Conservation (phyloP, 768 basidiomycete genomes). For the Russula griseocarnosa region DNA sequence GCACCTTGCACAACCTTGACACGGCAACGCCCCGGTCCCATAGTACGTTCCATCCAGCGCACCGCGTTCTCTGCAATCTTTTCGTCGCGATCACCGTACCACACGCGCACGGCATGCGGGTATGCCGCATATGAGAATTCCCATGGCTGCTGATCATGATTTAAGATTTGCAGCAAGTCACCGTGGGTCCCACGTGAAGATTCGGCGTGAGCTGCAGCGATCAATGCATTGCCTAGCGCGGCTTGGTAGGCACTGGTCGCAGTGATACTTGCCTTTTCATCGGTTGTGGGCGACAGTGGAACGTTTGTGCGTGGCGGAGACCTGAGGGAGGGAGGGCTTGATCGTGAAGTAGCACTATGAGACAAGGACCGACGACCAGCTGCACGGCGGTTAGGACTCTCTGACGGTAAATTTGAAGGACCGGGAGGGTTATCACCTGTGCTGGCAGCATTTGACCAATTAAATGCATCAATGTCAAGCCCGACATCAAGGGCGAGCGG, state of each 20-base stretch:
- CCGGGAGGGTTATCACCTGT: constrained; percentile 34
- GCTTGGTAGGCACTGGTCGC: constrained; percentile 53
- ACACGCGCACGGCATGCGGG: constrained; percentile 71
- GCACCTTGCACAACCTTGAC: constrained; percentile 84
- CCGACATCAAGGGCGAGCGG: constrained; percentile 42
- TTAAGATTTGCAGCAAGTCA: constrained; percentile 88
- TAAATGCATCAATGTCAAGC: constrained; percentile 39
- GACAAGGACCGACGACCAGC: constrained; percentile 71
- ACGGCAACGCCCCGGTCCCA: constrained; percentile 68
- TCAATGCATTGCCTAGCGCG: constrained; percentile 81
- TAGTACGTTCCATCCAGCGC: constrained; percentile 85
- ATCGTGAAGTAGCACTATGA: constrained; percentile 38
- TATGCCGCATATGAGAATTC: constrained; percentile 86
- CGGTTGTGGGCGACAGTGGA: constrained; percentile 35
- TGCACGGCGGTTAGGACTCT: constrained; percentile 38
- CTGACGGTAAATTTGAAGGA: constrained; percentile 33
- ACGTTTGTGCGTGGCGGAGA: constrained; percentile 47
- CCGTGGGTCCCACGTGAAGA: constrained; percentile 86
- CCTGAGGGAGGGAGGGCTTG: constrained; percentile 44
- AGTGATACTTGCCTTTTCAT: constrained; percentile 26
- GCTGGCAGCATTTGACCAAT: constrained; percentile 40
- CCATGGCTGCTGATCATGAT: constrained; percentile 84
- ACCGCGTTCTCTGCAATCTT: constrained; percentile 89
- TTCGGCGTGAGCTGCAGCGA: constrained; percentile 93
- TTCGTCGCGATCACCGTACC: constrained; percentile 94